These are phyloP conservation scores for Closterium sp. DNA, from an alignment of 139 green algal species.

Conservation along the genomic window DNA sequence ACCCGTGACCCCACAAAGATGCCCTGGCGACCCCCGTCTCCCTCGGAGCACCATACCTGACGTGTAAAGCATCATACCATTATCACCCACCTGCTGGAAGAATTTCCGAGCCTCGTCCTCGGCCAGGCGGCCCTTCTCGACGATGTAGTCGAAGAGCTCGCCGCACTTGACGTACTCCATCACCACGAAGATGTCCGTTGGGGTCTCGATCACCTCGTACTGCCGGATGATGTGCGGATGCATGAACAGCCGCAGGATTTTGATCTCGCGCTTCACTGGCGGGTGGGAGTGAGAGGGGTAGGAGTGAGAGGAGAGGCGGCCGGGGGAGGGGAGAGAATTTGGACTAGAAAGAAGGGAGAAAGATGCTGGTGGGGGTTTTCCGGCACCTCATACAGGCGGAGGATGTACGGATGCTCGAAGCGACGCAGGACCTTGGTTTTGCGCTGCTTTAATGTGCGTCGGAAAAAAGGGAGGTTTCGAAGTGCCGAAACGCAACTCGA, in stretches of 20 bases:
- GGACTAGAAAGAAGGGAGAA: neutral
- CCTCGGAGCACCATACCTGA: too few relatives aligned
- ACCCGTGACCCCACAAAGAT: too few relatives aligned
- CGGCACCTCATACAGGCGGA: neutral
- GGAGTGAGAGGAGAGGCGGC: neutral
- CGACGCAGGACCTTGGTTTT: too few relatives aligned
- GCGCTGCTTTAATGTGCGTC: too few relatives aligned
- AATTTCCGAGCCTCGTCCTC: conserved; percentile 98
- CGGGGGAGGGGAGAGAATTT: neutral
- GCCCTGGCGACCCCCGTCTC: too few relatives aligned
- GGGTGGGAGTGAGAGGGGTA: neutral
- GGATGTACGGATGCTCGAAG: neutral
- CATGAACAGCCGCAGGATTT: conserved; percentile 99
- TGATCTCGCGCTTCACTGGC: conserved; percentile 64
- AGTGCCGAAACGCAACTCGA: neutral
- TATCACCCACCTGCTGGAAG: conserved; percentile 93
- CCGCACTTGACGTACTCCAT: conserved; percentile 98
- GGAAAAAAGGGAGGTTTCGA: neutral
- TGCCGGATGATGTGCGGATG: conserved; percentile 99
- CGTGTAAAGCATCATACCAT: too few relatives aligned
- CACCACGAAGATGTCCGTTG: conserved; percentile 96
- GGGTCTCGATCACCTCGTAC: conserved; percentile 98
- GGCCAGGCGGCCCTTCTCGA: conserved; percentile 94
- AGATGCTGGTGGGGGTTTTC: neutral
- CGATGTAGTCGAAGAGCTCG: conserved; percentile 99